phyloP scores from a whole-genome alignment of 2,329 filamentous ascomycete species.

The Bipolaris sorokiniana region DNA sequence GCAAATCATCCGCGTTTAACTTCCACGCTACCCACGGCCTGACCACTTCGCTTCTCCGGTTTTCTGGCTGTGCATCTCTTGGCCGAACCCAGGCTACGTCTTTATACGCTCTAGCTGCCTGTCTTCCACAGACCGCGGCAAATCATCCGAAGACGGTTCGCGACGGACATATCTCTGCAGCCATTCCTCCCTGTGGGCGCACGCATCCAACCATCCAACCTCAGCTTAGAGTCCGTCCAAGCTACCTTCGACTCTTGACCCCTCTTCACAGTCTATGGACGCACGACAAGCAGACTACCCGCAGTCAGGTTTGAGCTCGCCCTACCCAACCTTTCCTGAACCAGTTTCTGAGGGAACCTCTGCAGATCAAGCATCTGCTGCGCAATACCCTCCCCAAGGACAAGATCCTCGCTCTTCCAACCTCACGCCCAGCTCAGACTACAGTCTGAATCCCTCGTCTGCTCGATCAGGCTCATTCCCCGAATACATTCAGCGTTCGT shows the following conservation, averaged over 20 bases:
- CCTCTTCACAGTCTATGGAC: constrained; percentile 59
- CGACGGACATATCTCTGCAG: constrained; percentile 57
- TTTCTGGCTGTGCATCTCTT: constrained; percentile 47
- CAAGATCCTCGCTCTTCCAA: constrained; percentile 77
- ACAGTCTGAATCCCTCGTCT: constrained; percentile 76
- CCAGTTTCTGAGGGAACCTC: constrained; percentile 80
- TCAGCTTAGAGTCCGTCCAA: constrained; percentile 48
- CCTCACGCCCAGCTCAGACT: constrained; percentile 88
- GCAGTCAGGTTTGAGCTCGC: constrained; percentile 62
- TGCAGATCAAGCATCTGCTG: constrained; percentile 93
- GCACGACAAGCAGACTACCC: constrained; percentile 60
- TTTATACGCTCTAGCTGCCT: constrained; percentile 31
- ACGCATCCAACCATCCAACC: constrained; percentile 40
- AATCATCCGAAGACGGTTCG: constrained; percentile 47
- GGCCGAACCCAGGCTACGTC: constrained; percentile 35
- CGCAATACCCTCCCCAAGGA: constrained; percentile 78
- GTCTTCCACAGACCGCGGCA: constrained; percentile 44
- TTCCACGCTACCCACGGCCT: constrained; percentile 51
- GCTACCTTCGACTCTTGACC: constrained; percentile 38
- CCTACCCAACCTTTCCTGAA: constrained; percentile 61
- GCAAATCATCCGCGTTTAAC: constrained; percentile 58
- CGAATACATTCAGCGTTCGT: constrained; percentile 83
- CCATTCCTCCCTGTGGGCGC: constrained; percentile 52
- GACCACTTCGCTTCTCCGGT: constrained; percentile 45
- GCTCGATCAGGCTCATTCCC: constrained; percentile 85